These are phyloP conservation scores for Colletotrichum incanum DNA, from an alignment of 2,329 filamentous ascomycete species.

Conservation along the genomic window DNA sequence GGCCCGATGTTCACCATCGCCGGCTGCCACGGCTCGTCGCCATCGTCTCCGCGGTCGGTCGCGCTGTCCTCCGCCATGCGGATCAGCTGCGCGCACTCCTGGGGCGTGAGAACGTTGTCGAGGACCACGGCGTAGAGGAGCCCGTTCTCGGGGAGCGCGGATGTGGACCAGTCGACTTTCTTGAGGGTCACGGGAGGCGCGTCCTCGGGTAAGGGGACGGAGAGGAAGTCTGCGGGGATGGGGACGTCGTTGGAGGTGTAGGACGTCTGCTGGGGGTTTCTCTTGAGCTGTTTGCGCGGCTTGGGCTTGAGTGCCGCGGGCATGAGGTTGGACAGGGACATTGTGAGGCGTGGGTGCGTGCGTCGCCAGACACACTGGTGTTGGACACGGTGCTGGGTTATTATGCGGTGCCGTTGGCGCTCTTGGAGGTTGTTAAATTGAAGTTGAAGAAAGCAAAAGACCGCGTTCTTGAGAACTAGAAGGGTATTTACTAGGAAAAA, in stretches of 20 bases:
- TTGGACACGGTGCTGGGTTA: background rate
- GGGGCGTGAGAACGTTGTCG: constrained; percentile 68
- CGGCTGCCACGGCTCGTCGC: constrained; percentile 70
- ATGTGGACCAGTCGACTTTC: constrained; percentile 67
- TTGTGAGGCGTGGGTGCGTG: background rate
- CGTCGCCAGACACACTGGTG: background rate
- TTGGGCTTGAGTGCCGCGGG: constrained; percentile 16
- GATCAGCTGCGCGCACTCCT: constrained; percentile 73
- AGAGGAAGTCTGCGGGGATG: constrained; percentile 63
- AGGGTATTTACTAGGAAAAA: background rate
- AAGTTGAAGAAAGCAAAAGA: background rate
- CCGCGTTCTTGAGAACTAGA: background rate
- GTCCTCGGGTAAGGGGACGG: constrained; percentile 52
- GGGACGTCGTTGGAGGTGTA: constrained; percentile 54
- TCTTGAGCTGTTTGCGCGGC: background rate
- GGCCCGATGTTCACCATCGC: constrained; percentile 78
- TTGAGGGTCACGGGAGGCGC: constrained; percentile 57
- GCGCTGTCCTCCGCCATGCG: constrained; percentile 66
- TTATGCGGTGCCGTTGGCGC: background rate
- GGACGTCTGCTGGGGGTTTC: constrained; percentile 27
- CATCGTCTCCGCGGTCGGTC: constrained; percentile 57
- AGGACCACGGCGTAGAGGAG: constrained; percentile 71
- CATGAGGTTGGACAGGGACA: background rate
- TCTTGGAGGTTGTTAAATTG: background rate
- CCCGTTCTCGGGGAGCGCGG: constrained; percentile 66